Base-by-base conservation (phyloP, 371 early-diverging fungal genomes). In the Rhizomucor pusillus region DNA sequence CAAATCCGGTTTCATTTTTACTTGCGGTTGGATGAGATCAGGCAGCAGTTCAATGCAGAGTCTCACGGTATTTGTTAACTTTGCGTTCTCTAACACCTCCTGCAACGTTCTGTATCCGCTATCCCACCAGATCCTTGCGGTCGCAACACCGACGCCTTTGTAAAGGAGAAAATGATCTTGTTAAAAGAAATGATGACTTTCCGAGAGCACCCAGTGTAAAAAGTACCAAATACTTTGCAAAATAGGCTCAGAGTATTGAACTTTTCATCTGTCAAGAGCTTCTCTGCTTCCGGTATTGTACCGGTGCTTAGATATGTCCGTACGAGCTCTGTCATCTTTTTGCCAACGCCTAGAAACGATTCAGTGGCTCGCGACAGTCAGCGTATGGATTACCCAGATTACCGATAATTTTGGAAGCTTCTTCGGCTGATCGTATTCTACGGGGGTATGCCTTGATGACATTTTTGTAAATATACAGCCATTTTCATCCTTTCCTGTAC, bases 71-170 rank as follows among this genome's bases (percentile, higher is more conserved):
- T 57, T 34, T 3, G 65, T 56, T 23, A 82, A 40, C 19, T 65
- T 56, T 43, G 71, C 66, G 5, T 60, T 49, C 36, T 73, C 58
- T 7, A 65, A 43, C 41, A 70, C 67, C n/a, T 76, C 73, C 13
- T 65, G 65, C 18, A 82, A 43, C 18, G 72, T 62, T n/a, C 73
- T 58, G 56, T 80, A 77, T 1, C 82, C 82, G 19, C 52, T 48
- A 47, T 60, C 57, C 61, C 72, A 82, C 82, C 82, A 82, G 19
- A 62, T 35, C 20, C 58, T 56, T 0, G 82, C 82, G 16, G 71
- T 77, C 3, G 47, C 57, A 1, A 62, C 59, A 1, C 82, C 82
- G 1, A 76, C 80, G 1, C 77, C 78, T 74, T 23, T 5, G 22
- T 24, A 49, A 11, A 23, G 14, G 16, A 20, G 40, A 19, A 19